Percentiles rank a stretch among this genome's conserved stretches.
Evolutionary conservation across 2,329 filamentous ascomycete genomes (phyloP).

Genomic region (Trichoderma sp.): DNA sequence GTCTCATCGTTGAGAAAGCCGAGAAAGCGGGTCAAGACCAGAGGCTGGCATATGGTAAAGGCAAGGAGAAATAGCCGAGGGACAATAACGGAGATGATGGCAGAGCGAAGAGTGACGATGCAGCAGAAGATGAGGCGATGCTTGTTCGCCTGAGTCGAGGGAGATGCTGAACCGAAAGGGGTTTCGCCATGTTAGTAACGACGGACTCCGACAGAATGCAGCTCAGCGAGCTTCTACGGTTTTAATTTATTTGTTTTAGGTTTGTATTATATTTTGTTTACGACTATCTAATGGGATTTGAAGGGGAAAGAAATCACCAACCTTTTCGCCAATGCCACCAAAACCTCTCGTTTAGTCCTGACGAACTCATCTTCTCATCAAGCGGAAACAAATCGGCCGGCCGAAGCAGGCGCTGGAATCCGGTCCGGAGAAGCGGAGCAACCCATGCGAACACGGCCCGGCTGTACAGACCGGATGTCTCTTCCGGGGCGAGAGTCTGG

Average conservation of each 20-base stretch:
- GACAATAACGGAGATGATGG: conserved; percentile 34
- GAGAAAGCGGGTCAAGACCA: conserved; percentile 37
- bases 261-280: conserved; percentile 10
- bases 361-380: conserved; percentile 37
- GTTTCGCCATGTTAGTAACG: neutral
- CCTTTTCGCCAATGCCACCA: conserved; percentile 35
- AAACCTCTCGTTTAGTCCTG: conserved; percentile 33
- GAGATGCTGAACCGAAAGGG: neutral
- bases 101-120: conserved; percentile 32
- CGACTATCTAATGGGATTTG: neutral
- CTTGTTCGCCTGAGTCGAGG: neutral
- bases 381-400: conserved; percentile 39
- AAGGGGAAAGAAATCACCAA: conserved; percentile 20
- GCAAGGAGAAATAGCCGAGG: conserved; percentile 37
- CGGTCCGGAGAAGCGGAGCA: conserved; percentile 38
- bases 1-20: conserved; percentile 29
- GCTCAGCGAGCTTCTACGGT: neutral
- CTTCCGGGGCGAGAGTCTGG: conserved; percentile 38
- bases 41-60: conserved; percentile 41
- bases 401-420: conserved; percentile 38
- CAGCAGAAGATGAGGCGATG: conserved; percentile 27
- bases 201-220: neutral
- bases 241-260: neutral
- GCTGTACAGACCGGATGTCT: conserved; percentile 41
- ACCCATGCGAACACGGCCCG: conserved; percentile 44